Evolutionary conservation across 495 filamentous ascomycete species (phyloP), one percentile per base, ranked within the genome.

Genomic region (Daldinia decipiens): DNA sequence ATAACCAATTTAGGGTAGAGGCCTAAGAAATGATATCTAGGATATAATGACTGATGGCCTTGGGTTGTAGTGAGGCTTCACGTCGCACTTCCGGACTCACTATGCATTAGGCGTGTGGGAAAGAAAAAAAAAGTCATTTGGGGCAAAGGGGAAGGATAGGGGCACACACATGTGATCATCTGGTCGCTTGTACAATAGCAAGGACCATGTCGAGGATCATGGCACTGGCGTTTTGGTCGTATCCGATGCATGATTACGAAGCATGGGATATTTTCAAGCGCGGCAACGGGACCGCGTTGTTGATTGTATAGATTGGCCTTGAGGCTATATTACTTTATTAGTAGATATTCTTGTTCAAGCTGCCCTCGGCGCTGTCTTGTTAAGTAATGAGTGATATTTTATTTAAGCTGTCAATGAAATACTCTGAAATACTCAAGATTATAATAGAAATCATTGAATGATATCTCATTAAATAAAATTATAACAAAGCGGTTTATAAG

Each of bases 171-270:
- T 58, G 61, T 68, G 65, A 72, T 72, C 62, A 61, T 68, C 65
- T 70, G 73, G 73, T 68, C 71, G 66, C 70, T 68, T 76, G 68
- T 75, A 77, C 62, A 72, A 72, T 68, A 72, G 19, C 66, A 64
- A 71, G 67, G 68, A 72, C 66, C 65, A 65, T 65, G 72, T 68
- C 57, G 64, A 67, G 73, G 70, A 68, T 72, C 71, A 72, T 68
- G 73, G 70, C 75, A 70, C 69, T 60, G 75, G 75, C 75, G 75
- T 77, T 77, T 68, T 58, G 75, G 65, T 74, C 65, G 68, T 72
- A 65, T 74, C 67, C 67, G 68, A 76, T 65, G 71, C 72, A 77
- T 72, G 73, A 68, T 72, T 72, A 75, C 54, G 75, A 73, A 65
- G 75, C 68, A 77, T 71, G 65, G 73, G 60, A 63, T 58, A 58